Evolutionary conservation across 2,329 filamentous ascomycete genomes (phyloP).

Genomic region (Aspergillus sp.): DNA sequence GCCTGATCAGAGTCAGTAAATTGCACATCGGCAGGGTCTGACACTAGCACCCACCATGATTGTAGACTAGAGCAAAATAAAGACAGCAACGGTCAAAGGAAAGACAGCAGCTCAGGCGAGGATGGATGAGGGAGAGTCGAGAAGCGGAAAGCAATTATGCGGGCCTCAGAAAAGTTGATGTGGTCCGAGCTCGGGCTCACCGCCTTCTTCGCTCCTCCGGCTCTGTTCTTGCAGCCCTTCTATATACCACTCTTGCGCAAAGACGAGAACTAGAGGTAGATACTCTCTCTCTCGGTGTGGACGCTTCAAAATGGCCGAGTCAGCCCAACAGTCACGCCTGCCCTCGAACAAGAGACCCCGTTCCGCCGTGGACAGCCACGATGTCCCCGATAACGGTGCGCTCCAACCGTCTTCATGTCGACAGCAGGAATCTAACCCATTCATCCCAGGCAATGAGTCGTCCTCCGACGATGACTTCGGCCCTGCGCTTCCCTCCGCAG

Average conservation of each 20-base stretch:
- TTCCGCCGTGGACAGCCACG: conserved; percentile 44
- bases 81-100: conserved; percentile 9
- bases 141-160: no score
- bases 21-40: conserved; percentile 3
- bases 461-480: conserved; percentile 83
- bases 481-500: conserved; percentile 73
- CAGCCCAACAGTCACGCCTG: conserved; percentile 13
- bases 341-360: conserved; percentile 48
- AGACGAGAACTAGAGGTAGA: no score
- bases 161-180: conserved; percentile 24
- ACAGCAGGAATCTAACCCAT: conserved; percentile 7
- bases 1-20: conserved; percentile 17
- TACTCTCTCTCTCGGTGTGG: background rate
- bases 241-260: no score
- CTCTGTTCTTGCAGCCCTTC: no score
- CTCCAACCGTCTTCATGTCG: conserved; percentile 2
- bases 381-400: conserved; percentile 26
- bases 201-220: no score
- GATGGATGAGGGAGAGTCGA: conserved; percentile 2
- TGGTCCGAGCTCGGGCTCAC: conserved; percentile 16
- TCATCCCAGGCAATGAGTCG: conserved; percentile 38
- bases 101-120: conserved; percentile 13
- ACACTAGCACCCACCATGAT: conserved; percentile 21
- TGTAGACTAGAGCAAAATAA: conserved; percentile 8
- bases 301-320: conserved; percentile 18